These are phyloP conservation scores for Cladosporium oxysporum DNA, from an alignment of 2,329 filamentous ascomycete genomes.

Conservation along the genomic window DNA sequence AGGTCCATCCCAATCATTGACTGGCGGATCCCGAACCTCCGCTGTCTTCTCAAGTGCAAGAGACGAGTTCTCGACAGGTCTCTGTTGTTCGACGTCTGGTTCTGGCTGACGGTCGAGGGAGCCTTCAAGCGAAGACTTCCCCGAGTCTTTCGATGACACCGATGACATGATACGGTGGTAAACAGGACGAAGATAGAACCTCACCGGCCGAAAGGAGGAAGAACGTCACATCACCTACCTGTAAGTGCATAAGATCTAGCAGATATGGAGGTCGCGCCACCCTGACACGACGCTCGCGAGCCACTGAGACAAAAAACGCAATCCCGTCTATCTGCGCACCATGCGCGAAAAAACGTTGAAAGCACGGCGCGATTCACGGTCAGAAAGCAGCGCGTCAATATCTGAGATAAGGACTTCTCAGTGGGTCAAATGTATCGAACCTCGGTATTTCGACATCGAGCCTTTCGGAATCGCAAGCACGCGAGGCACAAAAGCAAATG, in stretches of 20 bases:
- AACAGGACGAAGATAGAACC: background rate
- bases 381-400: background rate
- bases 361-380: slow-evolving; percentile 3
- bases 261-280: background rate
- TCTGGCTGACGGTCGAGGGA: background rate
- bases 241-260: background rate
- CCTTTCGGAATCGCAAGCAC: background rate
- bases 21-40: background rate
- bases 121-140: background rate
- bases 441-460: slow-evolving; percentile 4
- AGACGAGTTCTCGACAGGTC: background rate
- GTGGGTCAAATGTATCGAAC: background rate
- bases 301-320: slow-evolving; percentile 1
- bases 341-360: slow-evolving; percentile 9
- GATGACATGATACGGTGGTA: slow-evolving; percentile 2
- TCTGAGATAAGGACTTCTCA: background rate
- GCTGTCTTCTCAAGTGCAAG: background rate
- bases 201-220: background rate
- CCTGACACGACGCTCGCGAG: background rate
- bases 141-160: slow-evolving; percentile 3
- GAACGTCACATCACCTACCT: background rate
- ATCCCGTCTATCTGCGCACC: background rate
- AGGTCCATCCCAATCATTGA: slow-evolving; percentile 29
- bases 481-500: background rate
- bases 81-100: background rate